Percentiles rank a stretch among this genome's conserved stretches.
These are phyloP conservation scores for Haplosporangium gracile DNA, from an alignment of 192 early-diverging fungal genomes.

Conservation along the genomic window DNA sequence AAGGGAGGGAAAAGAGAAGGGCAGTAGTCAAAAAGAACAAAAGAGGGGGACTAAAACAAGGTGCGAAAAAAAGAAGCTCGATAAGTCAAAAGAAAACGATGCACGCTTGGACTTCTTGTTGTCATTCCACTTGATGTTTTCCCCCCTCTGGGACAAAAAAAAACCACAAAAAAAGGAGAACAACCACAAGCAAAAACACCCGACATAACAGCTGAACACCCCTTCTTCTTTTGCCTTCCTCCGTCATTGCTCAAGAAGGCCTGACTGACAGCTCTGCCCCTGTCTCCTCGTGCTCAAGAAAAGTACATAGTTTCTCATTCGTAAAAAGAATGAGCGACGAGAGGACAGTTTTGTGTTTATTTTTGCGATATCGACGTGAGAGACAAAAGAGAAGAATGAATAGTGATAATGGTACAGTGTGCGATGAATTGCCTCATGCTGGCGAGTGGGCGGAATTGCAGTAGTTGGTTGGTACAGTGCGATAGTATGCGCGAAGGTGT, in stretches of 20 bases:
- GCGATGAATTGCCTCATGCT: conserved; percentile 2
- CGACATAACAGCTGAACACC: neutral
- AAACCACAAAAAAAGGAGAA: neutral
- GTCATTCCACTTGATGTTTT: neutral
- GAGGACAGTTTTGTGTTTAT: neutral
- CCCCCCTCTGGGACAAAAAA: neutral
- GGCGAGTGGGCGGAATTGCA: neutral
- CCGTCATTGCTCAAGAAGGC: neutral
- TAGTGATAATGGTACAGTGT: neutral
- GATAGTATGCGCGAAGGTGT: neutral
- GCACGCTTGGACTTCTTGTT: conserved; percentile 2
- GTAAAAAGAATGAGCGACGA: neutral
- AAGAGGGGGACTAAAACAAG: neutral
- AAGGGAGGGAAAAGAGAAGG: neutral
- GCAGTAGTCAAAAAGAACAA: neutral
- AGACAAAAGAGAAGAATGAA: neutral
- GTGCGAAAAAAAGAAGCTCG: neutral
- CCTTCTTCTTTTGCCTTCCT: neutral
- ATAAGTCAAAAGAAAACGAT: neutral
- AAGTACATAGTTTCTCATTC: neutral
- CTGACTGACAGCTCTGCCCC: neutral
- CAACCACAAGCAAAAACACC: neutral
- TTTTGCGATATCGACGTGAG: neutral
- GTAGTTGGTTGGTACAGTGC: neutral
- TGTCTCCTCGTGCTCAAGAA: conserved; percentile 1